These are phyloP conservation scores for Hymenotorrendiella dingleyae DNA, from an alignment of 2,329 filamentous ascomycete species.

Conservation along the genomic window DNA sequence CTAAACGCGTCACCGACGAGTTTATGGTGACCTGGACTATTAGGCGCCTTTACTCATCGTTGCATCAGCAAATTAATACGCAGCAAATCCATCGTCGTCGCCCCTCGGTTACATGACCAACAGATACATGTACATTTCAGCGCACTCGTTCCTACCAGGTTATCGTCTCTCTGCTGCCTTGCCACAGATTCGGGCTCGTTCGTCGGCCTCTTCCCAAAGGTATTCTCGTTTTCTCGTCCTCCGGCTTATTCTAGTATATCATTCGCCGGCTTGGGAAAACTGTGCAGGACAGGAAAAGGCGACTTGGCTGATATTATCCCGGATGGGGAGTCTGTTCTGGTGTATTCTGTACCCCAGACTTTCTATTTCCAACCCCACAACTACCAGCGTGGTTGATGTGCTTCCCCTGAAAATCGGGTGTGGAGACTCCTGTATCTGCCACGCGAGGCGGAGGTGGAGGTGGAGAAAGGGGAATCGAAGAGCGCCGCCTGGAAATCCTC, in stretches of 20 bases:
- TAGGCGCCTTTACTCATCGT: neutral
- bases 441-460: too few species aligned
- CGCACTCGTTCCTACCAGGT: too few species aligned
- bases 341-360: constrained; percentile 5
- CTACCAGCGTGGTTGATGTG: neutral
- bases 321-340: neutral
- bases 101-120: too few species aligned
- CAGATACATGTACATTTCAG: too few species aligned
- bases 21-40: neutral
- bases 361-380: constrained; percentile 6
- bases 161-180: too few species aligned
- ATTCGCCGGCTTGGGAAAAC: neutral
- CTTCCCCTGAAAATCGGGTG: constrained; percentile 1
- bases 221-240: too few species aligned
- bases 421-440: constrained; percentile 1
- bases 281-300: constrained; percentile 1
- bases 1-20: neutral
- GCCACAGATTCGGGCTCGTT: neutral
- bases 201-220: neutral
- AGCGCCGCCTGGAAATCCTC: neutral
- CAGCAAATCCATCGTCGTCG: neutral
- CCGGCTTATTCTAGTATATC: too few species aligned
- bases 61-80: neutral
- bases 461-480: too few species aligned
- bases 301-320: neutral